A percentile compares a stretch with the other conserved stretches of the same genome.
phyloP scores from a whole-genome alignment of 306 rosid genomes.

The Inga oerstediana region DNA sequence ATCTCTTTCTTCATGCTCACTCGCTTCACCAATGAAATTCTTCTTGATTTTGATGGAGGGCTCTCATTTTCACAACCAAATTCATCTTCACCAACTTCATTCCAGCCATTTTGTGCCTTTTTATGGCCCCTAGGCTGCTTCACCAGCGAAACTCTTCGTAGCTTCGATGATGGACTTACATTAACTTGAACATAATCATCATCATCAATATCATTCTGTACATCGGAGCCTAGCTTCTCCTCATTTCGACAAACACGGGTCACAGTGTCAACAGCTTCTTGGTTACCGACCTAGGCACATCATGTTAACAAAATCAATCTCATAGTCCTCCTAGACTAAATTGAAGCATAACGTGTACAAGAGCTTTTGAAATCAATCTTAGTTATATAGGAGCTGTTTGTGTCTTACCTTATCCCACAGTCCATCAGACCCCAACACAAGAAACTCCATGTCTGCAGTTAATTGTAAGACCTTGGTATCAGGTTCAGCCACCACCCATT shows the following conservation, averaged over 20 bases:
- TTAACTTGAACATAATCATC: constrained; percentile 40
- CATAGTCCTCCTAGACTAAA: neutral
- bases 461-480: constrained; percentile 56
- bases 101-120: constrained; percentile 33
- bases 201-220: constrained; percentile 24
- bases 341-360: neutral
- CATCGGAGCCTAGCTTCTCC: constrained; percentile 35
- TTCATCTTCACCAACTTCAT: constrained; percentile 34
- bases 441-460: constrained; percentile 65
- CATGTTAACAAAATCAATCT: neutral
- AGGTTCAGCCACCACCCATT: constrained; percentile 69
- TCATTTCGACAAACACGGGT: constrained; percentile 36
- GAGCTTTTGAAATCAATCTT: neutral
- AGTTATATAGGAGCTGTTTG: neutral
- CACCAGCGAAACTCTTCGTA: constrained; percentile 54
- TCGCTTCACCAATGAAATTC: constrained; percentile 48
- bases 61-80: constrained; percentile 49
- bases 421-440: constrained; percentile 74
- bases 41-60: constrained; percentile 52
- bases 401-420: constrained; percentile 65
- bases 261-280: constrained; percentile 58
- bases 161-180: constrained; percentile 56
- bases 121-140: constrained; percentile 40
- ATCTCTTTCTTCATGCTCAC: constrained; percentile 44
- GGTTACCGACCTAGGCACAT: constrained; percentile 54